Conservation (phyloP, 208 protist genomes). For the Angomonas ambiguus region DNA sequence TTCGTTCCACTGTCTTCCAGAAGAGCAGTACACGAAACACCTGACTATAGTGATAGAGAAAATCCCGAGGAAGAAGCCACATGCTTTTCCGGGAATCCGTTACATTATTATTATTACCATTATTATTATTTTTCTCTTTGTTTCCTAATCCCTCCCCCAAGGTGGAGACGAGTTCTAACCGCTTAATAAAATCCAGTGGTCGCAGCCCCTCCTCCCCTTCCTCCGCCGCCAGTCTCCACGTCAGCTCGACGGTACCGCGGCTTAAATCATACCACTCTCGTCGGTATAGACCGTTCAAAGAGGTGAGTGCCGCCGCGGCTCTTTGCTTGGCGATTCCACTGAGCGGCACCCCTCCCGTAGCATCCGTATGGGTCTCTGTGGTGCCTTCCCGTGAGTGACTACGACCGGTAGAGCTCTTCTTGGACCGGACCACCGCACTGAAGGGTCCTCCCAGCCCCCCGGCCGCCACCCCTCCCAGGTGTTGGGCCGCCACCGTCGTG, state of each 20-base stretch:
- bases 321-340: slow-evolving; percentile 12
- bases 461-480: slow-evolving; percentile 11
- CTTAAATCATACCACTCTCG: slow-evolving; percentile 51
- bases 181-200: not conserved
- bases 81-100: slow-evolving; percentile 23
- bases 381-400: too few relatives aligned
- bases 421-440: not conserved
- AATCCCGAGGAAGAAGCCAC: slow-evolving; percentile 28
- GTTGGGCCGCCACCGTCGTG: slow-evolving; percentile 14
- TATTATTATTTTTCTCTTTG: not conserved
- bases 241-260: slow-evolving; percentile 23
- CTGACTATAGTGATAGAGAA: slow-evolving; percentile 15
- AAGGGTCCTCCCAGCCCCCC: not conserved
- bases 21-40: slow-evolving; percentile 3
- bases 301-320: slow-evolving; percentile 14
- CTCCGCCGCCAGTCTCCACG: slow-evolving; percentile 12
- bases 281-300: slow-evolving; percentile 46
- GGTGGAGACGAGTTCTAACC: not conserved
- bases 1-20: slow-evolving; percentile 17
- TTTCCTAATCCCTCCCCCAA: not conserved
- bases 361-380: slow-evolving; percentile 16
- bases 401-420: slow-evolving; percentile 10
- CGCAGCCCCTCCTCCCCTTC: not conserved
- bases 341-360: not conserved
- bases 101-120: too few relatives aligned